Evolutionary conservation across 495 filamentous ascomycete genomes (phyloP), one percentile per base, ranked within the genome.

Genomic region (Copromyces sp.): DNA sequence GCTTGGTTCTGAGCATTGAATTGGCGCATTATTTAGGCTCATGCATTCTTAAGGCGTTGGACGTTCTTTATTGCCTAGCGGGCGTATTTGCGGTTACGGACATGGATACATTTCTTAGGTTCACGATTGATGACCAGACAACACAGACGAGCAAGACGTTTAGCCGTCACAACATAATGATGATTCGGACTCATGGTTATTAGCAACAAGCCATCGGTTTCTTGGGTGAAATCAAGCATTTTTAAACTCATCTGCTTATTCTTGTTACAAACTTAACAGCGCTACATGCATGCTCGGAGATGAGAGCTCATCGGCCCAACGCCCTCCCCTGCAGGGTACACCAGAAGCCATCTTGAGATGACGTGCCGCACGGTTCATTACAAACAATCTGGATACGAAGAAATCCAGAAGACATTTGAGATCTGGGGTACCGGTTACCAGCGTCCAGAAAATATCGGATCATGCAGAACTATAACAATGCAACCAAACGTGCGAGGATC

Each of bases 1-100:
- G 93, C 93, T 39, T 99, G 95, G 94, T 93, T 98, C 83, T 99
- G 75, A 87, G 68, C 68, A 71, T 44, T 38, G 53, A 71, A 38
- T 68, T 41, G 35, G 53, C 59, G 35, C 24, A 14, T 72, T 75
- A 69, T 71, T 69, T 41, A 6, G 20, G 39, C 69, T 32, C 14
- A 24, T 69, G 68, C 70, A 32, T 61, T 40, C 1, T 24, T 24
- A 69, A 61, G 41, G 38, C 59, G 53, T 68, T 72, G 35, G 37
- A 69, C 24, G 39, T 61, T 61, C 53, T 61, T 61, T 61, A 16
- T 61, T 35, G 53, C 53, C 29, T 61, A 20, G 53, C 29, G 6
- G 53, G 29, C 53, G 24, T 32, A 32, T 16, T 32, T 32, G 29
- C 29, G 53, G 12, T 32, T 61, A 61, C 53, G 53, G 53, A 61